Evolutionary conservation across 768 basidiomycete species (phyloP), one percentile per base, ranked within the genome.

Genomic region (Suillus alpinus): DNA sequence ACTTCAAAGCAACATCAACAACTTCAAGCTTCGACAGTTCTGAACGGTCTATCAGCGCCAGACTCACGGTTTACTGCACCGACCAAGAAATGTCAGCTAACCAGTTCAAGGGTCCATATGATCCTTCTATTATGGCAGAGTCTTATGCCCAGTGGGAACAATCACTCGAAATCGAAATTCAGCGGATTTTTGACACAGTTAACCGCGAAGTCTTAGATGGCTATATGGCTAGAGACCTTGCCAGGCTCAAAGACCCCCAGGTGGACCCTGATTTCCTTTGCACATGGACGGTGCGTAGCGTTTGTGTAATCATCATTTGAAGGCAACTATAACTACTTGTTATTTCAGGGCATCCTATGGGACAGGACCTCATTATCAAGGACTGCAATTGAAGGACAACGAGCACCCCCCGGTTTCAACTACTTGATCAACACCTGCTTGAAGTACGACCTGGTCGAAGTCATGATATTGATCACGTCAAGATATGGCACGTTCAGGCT

Each of bases 51-150:
- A 50, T 31, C 29, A 31, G 10, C 29, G 18, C 49, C 18, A 8
- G 29, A 69, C 70, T n/a, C 67, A 72, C 58, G 64, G 75, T 37
- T 75, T 75, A 26, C 9, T 6, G 9, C 36, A 26, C 9, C 36
- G 5, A 55, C 36, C 52, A 26, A 26, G 9, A 37, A 37, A 55
- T 55, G 52, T 55, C 52, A 23, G 36, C 9, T 26, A 37, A 37
- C 23, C 52, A 55, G 9, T 16, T 26, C 36, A 55, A 55, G 14
- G 23, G 34, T 20, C 51, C 51, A 8, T 26, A 55, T 26, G 52
- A 55, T 36, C 52, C 52, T 26, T 37, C 52, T 37, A 55, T 39
- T 14, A 55, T 55, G 52, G 36, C 52, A 6, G 52, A 55, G 16
- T 55, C 52, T 23, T 55, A 55, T 55, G 52, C 52, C 9, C 52